A percentile compares a stretch with the other conserved stretches of the same genome.
Evolutionary conservation across 148 eudicot genomes (phyloP).

Genomic region (Silene latifolia): DNA sequence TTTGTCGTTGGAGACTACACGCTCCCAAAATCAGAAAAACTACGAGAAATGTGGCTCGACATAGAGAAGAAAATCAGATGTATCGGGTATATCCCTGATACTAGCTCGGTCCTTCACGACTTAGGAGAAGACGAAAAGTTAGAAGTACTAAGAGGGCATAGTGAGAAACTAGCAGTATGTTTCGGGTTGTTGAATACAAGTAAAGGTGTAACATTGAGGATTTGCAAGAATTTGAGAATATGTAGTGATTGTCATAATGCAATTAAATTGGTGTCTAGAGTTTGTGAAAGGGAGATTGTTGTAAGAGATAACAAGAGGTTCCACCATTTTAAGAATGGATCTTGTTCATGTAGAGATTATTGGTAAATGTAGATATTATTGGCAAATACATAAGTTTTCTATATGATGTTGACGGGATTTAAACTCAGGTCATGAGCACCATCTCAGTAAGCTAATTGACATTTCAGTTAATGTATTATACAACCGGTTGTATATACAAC

Average conservation of each 20-base stretch:
- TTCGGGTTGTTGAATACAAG: constrained; percentile 23
- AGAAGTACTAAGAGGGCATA: constrained; percentile 19
- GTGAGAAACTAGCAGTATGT: constrained; percentile 29
- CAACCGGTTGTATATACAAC: too few species aligned
- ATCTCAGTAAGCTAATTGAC: too few species aligned
- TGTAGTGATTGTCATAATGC: constrained; percentile 51
- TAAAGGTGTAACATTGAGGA: constrained; percentile 26
- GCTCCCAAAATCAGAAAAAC: constrained; percentile 14
- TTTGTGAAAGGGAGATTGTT: constrained; percentile 41
- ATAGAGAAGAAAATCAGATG: constrained; percentile 34
- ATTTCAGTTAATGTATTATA: too few species aligned
- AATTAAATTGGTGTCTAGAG: constrained; percentile 39
- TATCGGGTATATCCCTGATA: constrained; percentile 29
- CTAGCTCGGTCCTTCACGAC: constrained; percentile 46
- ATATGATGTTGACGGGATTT: too few species aligned
- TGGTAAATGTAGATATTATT: constrained; percentile 44
- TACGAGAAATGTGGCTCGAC: constrained; percentile 32
- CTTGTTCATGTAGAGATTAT: constrained; percentile 46
- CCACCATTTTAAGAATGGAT: constrained; percentile 43
- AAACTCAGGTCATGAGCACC: too few species aligned
- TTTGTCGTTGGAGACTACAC: constrained; percentile 42
- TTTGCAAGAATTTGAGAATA: constrained; percentile 45
- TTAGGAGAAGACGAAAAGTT: constrained; percentile 27
- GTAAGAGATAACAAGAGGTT: constrained; percentile 52
- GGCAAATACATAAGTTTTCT: constrained; percentile 9